Base-by-base conservation (phyloP, 306 rosid species). In the Cotoneaster glaucophyllus region DNA sequence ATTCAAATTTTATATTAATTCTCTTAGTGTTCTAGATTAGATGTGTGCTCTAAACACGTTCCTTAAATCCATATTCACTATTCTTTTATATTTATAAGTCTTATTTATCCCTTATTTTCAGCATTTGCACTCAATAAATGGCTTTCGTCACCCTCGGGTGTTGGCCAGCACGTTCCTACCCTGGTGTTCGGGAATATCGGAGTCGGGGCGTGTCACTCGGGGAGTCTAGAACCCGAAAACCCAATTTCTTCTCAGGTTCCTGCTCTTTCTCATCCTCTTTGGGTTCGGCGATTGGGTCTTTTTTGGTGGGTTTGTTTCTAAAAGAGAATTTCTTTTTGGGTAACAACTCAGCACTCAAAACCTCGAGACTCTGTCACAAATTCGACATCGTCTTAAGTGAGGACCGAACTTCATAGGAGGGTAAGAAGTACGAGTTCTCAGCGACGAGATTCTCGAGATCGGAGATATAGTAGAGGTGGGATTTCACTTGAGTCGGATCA, bases 301-400 rank as follows among this genome's bases (percentile, higher is more conserved):
- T 88, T 81, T 83, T 91, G 9, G 44, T 34, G 45, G 70, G 66
- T 78, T 92, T 94, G 80, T 70, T 92, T 79, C 78, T 87, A 85
- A 92, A 94, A 0, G 93, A 11, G 84, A 94, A 92, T 82, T 87
- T 94, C 90, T 84, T 94, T 39, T 86, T 94, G 0, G 98, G 98
- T 14, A 88, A 37, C 14, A 95, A 73, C 13, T 88, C 81, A 19
- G 85, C 69, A 69, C 44, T 81, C 68, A 89, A 84, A 61, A 19
- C 45, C 4, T 92, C 88, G 54, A 94, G 89, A 79, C 54, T 73
- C 56, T 82, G 89, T 58, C 79, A 84, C 71, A 92, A 67, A 26
- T 95, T 93, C 15, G 91, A 84, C 54, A 87, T 43, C 28, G 91
- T 70, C 82, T 92, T 88, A 25, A 92, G 92, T 3, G 96, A 89